phyloP scores from a whole-genome alignment of 2,329 filamentous ascomycete species.

The Claviceps sp. region DNA sequence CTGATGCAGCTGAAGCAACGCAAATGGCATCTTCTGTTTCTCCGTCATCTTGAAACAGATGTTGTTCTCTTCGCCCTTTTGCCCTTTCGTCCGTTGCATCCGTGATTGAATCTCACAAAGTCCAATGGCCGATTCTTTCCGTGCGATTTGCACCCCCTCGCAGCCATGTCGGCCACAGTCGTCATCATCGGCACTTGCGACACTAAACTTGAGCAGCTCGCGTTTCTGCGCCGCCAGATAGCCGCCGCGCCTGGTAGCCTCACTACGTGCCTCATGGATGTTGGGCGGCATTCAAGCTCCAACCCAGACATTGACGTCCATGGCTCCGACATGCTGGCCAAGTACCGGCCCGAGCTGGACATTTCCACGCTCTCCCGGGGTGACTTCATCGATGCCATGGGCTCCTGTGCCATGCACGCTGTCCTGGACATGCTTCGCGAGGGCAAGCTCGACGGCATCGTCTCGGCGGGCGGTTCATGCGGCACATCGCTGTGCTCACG shows the following conservation, averaged over 20 bases:
- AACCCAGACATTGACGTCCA: slow-evolving; percentile 34
- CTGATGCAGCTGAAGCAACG: too few species aligned
- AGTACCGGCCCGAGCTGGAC: slow-evolving; percentile 17
- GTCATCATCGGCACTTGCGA: slow-evolving; percentile 50
- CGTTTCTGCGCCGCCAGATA: slow-evolving; percentile 38
- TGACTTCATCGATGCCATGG: slow-evolving; percentile 44
- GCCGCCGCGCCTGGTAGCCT: slow-evolving; percentile 10
- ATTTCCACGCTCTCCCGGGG: slow-evolving; percentile 31
- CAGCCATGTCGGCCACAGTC: slow-evolving; percentile 23
- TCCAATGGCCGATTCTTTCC: too few species aligned
- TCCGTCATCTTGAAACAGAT: too few species aligned
- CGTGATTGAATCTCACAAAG: too few species aligned
- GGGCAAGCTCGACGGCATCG: slow-evolving; percentile 36
- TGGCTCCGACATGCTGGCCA: slow-evolving; percentile 27
- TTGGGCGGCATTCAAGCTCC: slow-evolving; percentile 31
- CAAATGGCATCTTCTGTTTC: too few species aligned
- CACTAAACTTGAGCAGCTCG: slow-evolving; percentile 47
- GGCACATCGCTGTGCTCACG: slow-evolving; percentile 47
- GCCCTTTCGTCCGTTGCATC: too few species aligned
- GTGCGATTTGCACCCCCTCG: too few species aligned
- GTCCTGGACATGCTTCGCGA: slow-evolving; percentile 26
- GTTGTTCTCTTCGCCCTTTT: too few species aligned
- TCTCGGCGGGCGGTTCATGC: slow-evolving; percentile 49
- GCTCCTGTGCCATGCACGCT: slow-evolving; percentile 28
- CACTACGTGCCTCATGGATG: slow-evolving; percentile 20